Base-by-base conservation (phyloP, 1,284 basidiomycete species). In the Fistulinella cinereoalba region DNA sequence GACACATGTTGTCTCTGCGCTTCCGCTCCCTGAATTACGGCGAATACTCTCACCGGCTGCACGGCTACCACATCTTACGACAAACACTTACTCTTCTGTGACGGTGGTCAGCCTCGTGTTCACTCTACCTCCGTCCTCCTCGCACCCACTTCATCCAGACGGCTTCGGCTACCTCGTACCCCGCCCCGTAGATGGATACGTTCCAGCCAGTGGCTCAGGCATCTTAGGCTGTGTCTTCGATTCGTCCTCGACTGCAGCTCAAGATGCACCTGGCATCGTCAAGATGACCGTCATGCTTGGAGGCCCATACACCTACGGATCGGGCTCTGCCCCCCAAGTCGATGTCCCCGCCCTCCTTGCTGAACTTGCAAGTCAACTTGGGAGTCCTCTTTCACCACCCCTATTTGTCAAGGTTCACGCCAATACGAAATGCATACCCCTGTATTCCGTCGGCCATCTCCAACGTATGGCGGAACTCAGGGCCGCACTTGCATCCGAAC, bases 111-210 rank as follows among this genome's bases (percentile, higher is more conserved):
- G 90, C 69, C 68, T 93, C 58, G 71, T 92, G 62, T 83, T 94
- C 74, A 74, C 80, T 25, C 62, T 69, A 6, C 70, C 76, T 19
- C 74, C 77, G 6, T 60, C 66, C 9, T 54, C 52, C 43, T 54
- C 52, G 21, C 62, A 60, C 29, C 66, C 66, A 6, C 73, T 89
- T 25, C 86, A 92, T 58, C 90, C 90, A 0, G 72, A 78, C 12
- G 96, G 95, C 0, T 98, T 98, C 66, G 96, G 96, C 2, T 98
- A 96, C 70, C 84, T 99, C 54, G 79, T 97, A 44, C 93, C 95
- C 0, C 85, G 94, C 7, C 81, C 87, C 0, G 54, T 41, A 47
- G 70, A 58, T 25, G 84, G 66, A 12, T 80, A 81, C 63, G 68
- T 60, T 60, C 51, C 58, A 16, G 50, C 52, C 38, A 65, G 71